Evolutionary conservation across 345 rosid genomes (phyloP).

Genomic region (Eucalyptus tenuipes): DNA sequence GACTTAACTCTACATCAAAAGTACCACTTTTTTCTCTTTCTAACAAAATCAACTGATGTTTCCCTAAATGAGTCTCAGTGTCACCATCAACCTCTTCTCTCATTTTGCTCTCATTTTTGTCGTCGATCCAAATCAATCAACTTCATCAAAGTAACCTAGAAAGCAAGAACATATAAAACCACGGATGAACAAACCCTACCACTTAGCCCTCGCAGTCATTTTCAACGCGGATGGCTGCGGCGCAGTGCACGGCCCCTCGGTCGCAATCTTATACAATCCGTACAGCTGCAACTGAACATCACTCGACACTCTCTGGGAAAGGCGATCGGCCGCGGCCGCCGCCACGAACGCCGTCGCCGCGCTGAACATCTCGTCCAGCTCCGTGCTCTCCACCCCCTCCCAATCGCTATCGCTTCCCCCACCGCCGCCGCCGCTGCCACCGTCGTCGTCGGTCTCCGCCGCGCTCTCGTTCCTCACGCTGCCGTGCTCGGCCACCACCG

Average conservation of each 20-base stretch:
- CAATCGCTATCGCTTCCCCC: constrained; percentile 46
- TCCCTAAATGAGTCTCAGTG: not conserved
- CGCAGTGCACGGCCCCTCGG: constrained; percentile 77
- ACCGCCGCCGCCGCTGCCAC: constrained; percentile 2
- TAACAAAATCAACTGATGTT: not conserved
- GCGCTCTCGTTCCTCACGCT: constrained; percentile 57
- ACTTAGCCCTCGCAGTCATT: constrained; percentile 89
- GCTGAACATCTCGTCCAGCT: constrained; percentile 75
- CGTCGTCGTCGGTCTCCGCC: constrained; percentile 19
- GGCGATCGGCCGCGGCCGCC: constrained; percentile 62
- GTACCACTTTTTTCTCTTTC: not conserved
- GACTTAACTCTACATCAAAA: not conserved
- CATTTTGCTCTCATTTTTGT: not conserved
- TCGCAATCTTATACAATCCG: constrained; percentile 82
- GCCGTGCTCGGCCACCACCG: constrained; percentile 65
- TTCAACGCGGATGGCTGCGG: constrained; percentile 90
- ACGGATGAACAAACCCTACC: constrained; percentile 19
- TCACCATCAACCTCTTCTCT: not conserved
- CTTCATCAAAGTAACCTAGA: not conserved
- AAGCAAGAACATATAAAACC: not conserved
- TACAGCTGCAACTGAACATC: constrained; percentile 76
- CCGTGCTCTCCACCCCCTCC: constrained; percentile 97
- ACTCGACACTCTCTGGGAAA: constrained; percentile 38
- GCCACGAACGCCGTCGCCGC: constrained; percentile 78
- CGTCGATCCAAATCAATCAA: not conserved